A percentile compares a stretch with the other conserved stretches of the same genome.
Conservation (phyloP, 2,329 filamentous ascomycete species). For the Pseudogymnoascus pannorum region DNA sequence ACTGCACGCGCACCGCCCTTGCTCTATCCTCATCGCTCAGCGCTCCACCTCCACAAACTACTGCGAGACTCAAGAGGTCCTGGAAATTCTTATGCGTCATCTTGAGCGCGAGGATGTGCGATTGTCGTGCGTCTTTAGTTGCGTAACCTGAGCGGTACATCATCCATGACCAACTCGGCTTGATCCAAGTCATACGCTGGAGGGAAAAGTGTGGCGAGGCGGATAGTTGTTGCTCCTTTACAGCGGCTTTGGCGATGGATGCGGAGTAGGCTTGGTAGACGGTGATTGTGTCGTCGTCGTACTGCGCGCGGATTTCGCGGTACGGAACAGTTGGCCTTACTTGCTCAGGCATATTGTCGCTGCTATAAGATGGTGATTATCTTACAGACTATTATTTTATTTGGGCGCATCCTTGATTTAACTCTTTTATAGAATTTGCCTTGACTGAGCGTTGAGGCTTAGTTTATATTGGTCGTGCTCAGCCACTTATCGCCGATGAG, state of each 20-base stretch:
- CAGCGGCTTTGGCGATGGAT: constrained; percentile 45
- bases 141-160: constrained; percentile 56
- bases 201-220: constrained; percentile 45
- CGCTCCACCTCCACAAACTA: constrained; percentile 29
- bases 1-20: constrained; percentile 47
- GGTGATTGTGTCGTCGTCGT: constrained; percentile 45
- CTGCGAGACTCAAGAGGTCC: constrained; percentile 34
- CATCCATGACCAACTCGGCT: constrained; percentile 58
- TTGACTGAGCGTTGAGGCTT: not conserved
- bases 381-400: not conserved
- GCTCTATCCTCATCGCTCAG: constrained; percentile 19
- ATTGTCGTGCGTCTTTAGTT: constrained; percentile 47
- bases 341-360: not conserved
- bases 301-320: constrained; percentile 46
- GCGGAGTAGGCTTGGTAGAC: constrained; percentile 55
- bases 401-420: not conserved
- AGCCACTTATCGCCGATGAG: not conserved
- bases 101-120: constrained; percentile 48
- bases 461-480: not conserved
- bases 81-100: constrained; percentile 46
- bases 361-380: not conserved
- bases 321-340: constrained; percentile 25
- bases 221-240: constrained; percentile 43
- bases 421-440: not conserved
- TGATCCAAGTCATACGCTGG: constrained; percentile 59